Conservation (phyloP, 2,329 filamentous ascomycete species). For the Cadophora malorum region DNA sequence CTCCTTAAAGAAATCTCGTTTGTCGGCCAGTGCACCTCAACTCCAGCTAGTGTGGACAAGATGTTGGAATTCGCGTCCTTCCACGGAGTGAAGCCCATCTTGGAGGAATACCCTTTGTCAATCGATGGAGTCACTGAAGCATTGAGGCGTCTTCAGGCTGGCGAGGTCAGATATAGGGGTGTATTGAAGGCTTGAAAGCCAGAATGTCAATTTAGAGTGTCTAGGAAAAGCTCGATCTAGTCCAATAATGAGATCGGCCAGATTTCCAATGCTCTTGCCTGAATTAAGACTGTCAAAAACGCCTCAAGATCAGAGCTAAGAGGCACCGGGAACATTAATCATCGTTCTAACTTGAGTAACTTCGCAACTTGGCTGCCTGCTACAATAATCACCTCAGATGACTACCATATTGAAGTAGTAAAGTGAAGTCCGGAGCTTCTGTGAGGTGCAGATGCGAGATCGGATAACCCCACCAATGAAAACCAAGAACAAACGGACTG, state of each 20-base stretch:
- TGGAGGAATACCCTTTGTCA: constrained; percentile 43
- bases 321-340: neutral
- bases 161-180: constrained; percentile 31
- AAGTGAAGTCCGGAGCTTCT: neutral
- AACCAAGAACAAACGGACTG: neutral
- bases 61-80: constrained; percentile 64
- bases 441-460: neutral
- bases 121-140: constrained; percentile 30
- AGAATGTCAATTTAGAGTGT: neutral
- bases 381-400: too few relatives aligned
- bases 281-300: too few relatives aligned
- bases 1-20: constrained; percentile 47
- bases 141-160: constrained; percentile 27
- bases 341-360: neutral
- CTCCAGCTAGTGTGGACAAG: constrained; percentile 9
- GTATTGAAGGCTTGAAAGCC: constrained; percentile 23
- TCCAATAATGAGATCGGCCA: too few relatives aligned
- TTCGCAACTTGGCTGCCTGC: neutral
- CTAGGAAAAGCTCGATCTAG: too few relatives aligned
- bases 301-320: too few relatives aligned
- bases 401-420: neutral
- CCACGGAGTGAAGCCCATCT: constrained; percentile 56
- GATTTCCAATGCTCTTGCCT: too few relatives aligned
- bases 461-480: constrained; percentile 5
- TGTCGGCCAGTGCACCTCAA: constrained; percentile 30